Conservation (phyloP, 2,329 filamentous ascomycete genomes). For the Colletotrichum sp. region DNA sequence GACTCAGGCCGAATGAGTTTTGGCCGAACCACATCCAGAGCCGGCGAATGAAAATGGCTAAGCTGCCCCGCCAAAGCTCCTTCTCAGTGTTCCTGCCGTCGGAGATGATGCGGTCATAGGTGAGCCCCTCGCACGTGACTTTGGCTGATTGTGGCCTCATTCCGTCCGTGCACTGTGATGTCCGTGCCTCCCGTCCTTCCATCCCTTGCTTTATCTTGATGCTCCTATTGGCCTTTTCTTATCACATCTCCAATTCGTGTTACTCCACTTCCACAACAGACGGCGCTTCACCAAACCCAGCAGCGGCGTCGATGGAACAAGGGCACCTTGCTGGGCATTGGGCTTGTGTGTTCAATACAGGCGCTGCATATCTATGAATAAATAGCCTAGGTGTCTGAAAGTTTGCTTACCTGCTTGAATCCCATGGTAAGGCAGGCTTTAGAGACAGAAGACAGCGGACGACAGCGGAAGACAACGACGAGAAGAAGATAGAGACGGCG, state of each 20-base stretch:
- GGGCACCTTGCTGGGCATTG: background rate
- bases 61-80: conserved; percentile 6
- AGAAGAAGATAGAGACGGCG: background rate
- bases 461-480: background rate
- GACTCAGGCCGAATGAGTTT: conserved; percentile 20
- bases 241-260: background rate
- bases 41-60: conserved; percentile 15
- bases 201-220: background rate
- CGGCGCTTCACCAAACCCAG: background rate
- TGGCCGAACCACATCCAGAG: background rate
- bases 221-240: background rate
- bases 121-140: conserved; percentile 5
- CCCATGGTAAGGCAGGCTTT: background rate
- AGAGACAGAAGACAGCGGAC: background rate
- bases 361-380: background rate
- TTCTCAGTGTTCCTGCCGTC: background rate
- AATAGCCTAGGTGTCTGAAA: background rate
- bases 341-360: background rate
- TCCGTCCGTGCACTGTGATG: background rate
- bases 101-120: background rate
- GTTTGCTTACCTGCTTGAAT: background rate
- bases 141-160: background rate
- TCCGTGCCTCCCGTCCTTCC: background rate
- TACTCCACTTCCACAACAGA: background rate
- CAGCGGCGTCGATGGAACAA: background rate